These are phyloP conservation scores for Pseudocercospora cruenta DNA, from an alignment of 2,329 filamentous ascomycete species.

Conservation along the genomic window DNA sequence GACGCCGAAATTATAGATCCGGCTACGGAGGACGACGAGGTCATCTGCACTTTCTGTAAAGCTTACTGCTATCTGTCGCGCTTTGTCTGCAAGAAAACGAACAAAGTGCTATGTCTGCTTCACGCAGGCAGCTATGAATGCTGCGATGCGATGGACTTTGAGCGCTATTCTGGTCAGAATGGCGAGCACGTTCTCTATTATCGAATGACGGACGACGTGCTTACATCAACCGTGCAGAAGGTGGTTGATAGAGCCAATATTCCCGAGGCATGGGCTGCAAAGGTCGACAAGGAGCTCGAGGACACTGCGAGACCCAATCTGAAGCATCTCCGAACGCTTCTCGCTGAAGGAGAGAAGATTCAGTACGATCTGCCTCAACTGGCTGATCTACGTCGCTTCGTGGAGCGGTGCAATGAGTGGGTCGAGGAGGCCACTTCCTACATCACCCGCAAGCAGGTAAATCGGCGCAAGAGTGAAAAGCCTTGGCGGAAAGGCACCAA, in stretches of 20 bases:
- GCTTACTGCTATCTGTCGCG: constrained; percentile 88
- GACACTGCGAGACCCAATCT: constrained; percentile 83
- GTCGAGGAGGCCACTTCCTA: constrained; percentile 96
- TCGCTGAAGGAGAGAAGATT: constrained; percentile 95
- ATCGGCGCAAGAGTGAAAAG: constrained; percentile 92
- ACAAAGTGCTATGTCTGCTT: constrained; percentile 78
- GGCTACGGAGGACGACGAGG: constrained; percentile 86
- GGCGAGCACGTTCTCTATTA: constrained; percentile 74
- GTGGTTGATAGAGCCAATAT: constrained; percentile 83
- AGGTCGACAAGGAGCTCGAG: constrained; percentile 80
- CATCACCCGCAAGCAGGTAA: constrained; percentile 96
- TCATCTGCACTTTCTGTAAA: constrained; percentile 91
- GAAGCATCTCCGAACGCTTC: constrained; percentile 78
- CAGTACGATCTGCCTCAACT: constrained; percentile 85
- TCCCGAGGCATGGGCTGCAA: constrained; percentile 87
- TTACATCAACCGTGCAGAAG: constrained; percentile 70
- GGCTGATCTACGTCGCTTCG: constrained; percentile 80
- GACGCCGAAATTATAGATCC: constrained; percentile 65
- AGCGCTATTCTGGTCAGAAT: constrained; percentile 62
- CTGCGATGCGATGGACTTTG: constrained; percentile 68
- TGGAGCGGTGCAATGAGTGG: constrained; percentile 96
- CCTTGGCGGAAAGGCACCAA: constrained; percentile 77
- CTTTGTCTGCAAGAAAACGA: constrained; percentile 80
- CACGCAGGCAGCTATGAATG: constrained; percentile 83
- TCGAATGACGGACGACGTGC: constrained; percentile 72